Percentiles rank a stretch among this genome's conserved stretches.
phyloP scores from a whole-genome alignment of 1,284 basidiomycete species.

The Moniliella sp. region DNA sequence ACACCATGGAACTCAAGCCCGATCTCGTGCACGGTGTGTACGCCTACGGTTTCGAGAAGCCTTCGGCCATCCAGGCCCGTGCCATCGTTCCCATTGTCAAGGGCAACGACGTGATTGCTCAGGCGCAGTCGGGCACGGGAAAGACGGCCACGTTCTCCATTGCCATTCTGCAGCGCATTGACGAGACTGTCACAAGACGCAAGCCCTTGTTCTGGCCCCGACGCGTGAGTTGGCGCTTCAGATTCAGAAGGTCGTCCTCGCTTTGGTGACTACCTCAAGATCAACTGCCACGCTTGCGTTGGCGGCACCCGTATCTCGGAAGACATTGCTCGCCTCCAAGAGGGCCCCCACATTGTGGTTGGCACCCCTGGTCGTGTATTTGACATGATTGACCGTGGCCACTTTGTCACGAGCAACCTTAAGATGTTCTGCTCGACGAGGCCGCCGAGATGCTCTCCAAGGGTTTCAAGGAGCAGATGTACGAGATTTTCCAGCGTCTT shows the following conservation, averaged over 20 bases:
- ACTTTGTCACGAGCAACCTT: conserved; percentile 85
- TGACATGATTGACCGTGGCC: conserved; percentile 92
- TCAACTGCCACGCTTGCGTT: conserved; percentile 95
- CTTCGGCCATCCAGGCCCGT: conserved; percentile 20
- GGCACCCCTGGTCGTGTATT: conserved; percentile 96
- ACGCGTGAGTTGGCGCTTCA: conserved; percentile 47
- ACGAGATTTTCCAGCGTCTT: conserved; percentile 42
- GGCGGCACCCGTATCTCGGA: conserved; percentile 69
- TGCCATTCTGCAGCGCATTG: conserved; percentile 54
- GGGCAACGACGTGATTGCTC: conserved; percentile 73
- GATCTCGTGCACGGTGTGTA: conserved; percentile 90
- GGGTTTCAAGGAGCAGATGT: conserved; percentile 99
- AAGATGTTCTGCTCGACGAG: conserved; percentile 99
- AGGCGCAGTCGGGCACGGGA: conserved; percentile 96
- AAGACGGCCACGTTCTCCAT: conserved; percentile 76
- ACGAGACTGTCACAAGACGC: conserved; percentile 78
- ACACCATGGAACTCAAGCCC: conserved; percentile 56
- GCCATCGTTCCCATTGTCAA: conserved; percentile 38
- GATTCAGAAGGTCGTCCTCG: conserved; percentile 92
- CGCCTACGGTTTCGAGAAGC: conserved; percentile 69
- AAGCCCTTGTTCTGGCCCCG: conserved; percentile 75
- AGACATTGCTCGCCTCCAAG: conserved; percentile 96
- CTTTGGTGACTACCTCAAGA: conserved; percentile 97
- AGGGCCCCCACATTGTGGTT: conserved; percentile 89
- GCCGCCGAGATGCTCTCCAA: conserved; percentile 92